Evolutionary conservation across 2,329 filamentous ascomycete species (phyloP), one percentile per base, ranked within the genome.

Genomic region (Trichoderma koningii): DNA sequence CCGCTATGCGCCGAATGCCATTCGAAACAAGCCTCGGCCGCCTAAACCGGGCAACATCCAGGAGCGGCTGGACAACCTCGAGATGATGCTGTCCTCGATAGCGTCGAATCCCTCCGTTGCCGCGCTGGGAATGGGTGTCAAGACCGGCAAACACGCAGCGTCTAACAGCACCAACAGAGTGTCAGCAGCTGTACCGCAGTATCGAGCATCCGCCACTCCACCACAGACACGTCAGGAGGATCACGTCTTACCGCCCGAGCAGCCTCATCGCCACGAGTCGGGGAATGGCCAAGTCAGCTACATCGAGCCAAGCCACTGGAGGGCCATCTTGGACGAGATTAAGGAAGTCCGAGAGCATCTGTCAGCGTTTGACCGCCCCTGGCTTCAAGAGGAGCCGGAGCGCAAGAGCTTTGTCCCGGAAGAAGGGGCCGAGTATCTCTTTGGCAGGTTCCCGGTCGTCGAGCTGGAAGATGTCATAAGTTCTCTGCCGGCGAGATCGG

Each of bases 1-100:
- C n/a, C 59, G 59, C 21, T 53, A 62, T 53, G 59, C 59, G 1
- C 45, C 59, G n/a, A 62, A 62, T 21, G 59, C 59, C 48, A 53
- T 51, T 23, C 41, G 48, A 2, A 62, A 44, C 59, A 53, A 62
- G 48, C 48, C 59, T 62, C 59, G 59, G 9, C 19, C 23, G 7
- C 26, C 38, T n/a, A 62, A 62, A 7, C 38, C 30, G 3, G 45
- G 26, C 44, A 53, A 52, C 17, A 62, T 62, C 7, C 34, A 53
- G 23, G 59, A 62, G 59, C 48, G 59, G 23, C 26, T 62, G 38
- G 59, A 62, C 14, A 62, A 62, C 9, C 28, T 62, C 15, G 59
- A 62, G 41, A 52, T 14, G 2, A 45, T 62, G 59, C 5, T 62
- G 7, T 34, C 48, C 23, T 52, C 59, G 21, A 61, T 61, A 15